Conservation (phyloP, 2,329 filamentous ascomycete species). For the Cryphonectria parasitica region DNA sequence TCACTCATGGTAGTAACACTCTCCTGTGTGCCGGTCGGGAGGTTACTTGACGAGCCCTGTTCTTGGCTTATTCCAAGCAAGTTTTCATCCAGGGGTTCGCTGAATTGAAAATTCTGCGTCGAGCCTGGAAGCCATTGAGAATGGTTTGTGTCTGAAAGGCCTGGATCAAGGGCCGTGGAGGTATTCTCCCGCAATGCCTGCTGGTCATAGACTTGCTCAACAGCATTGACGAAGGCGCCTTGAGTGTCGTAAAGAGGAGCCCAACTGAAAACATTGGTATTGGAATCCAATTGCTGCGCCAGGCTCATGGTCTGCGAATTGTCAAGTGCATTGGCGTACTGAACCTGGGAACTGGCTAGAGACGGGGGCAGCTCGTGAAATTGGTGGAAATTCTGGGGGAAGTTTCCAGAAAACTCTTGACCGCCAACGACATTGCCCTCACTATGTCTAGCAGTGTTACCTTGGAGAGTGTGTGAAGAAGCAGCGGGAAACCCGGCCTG, state of each 20-base stretch:
- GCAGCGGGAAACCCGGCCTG: background rate
- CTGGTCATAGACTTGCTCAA: conserved; percentile 11
- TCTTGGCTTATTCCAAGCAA: background rate
- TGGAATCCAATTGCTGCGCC: background rate
- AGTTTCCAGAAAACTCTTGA: background rate
- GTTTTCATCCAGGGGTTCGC: background rate
- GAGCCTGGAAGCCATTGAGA: background rate
- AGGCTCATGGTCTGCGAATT: background rate
- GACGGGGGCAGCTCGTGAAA: background rate
- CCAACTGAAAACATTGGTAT: background rate
- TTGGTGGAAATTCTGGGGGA: conserved; percentile 1
- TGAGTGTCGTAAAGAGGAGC: conserved; percentile 2
- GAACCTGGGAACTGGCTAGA: background rate
- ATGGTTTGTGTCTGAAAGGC: background rate
- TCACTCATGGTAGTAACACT: background rate
- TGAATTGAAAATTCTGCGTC: background rate
- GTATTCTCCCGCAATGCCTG: background rate
- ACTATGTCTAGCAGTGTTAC: background rate
- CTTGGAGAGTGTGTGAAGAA: background rate
- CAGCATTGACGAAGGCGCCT: background rate
- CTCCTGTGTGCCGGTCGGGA: background rate
- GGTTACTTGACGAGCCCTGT: background rate
- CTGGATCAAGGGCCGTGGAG: background rate
- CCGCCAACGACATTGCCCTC: background rate
- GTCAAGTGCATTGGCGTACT: background rate